Evolutionary conservation across 176 grass and related monocot genomes (phyloP).

Genomic region (Oryza australiensis): DNA sequence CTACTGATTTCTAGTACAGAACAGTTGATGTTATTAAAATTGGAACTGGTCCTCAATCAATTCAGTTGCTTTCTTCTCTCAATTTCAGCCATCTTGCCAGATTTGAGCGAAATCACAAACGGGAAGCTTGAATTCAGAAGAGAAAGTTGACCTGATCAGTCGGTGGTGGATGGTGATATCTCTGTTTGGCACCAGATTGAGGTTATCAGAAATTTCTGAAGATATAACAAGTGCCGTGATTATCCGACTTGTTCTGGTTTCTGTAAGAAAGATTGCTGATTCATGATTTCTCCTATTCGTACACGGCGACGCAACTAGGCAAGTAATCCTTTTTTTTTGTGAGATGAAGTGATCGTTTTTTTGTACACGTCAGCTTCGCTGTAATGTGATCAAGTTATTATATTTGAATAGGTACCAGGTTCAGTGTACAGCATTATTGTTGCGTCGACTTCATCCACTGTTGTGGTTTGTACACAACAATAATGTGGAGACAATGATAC

Average conservation of each 20-base stretch:
- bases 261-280: slow-evolving; percentile 10
- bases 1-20: background rate
- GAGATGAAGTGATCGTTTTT: slow-evolving; percentile 10
- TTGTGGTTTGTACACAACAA: background rate
- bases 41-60: background rate
- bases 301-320: background rate
- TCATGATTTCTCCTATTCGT: background rate
- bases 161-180: background rate
- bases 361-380: background rate
- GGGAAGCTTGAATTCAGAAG: slow-evolving; percentile 10
- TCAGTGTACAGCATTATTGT: background rate
- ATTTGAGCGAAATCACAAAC: background rate
- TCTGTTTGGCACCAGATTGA: background rate
- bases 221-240: background rate
- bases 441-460: background rate
- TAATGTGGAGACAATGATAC: background rate
- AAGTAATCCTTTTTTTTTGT: background rate
- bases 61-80: slow-evolving; percentile 4
- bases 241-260: background rate
- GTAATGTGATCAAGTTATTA: background rate
- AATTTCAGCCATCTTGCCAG: slow-evolving; percentile 23
- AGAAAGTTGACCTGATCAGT: slow-evolving; percentile 6
- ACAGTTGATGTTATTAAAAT: background rate
- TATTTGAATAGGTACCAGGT: background rate
- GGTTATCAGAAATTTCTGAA: background rate